Conservation (phyloP, 2,329 filamentous ascomycete species). For the Ceratocystis alfenasii region DNA sequence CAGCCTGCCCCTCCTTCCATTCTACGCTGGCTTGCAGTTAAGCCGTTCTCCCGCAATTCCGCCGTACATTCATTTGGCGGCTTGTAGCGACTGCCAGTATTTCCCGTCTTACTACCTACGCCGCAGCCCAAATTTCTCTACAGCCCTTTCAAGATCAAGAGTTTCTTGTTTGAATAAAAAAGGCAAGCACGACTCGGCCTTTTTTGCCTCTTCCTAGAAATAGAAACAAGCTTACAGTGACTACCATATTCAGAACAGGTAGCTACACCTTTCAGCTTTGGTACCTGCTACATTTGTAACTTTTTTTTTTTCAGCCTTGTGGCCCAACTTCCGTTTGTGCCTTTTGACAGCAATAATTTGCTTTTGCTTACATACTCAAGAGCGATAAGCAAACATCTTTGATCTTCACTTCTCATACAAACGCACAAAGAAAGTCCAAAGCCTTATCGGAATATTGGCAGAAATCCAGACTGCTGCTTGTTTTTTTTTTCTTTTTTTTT, state of each 20-base stretch:
- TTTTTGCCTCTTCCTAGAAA: background rate
- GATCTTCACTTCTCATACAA: background rate
- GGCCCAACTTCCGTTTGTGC: background rate
- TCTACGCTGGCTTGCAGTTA: background rate
- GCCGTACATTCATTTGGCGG: background rate
- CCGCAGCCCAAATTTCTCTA: background rate
- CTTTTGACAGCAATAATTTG: background rate
- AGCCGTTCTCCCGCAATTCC: background rate
- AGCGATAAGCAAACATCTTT: background rate
- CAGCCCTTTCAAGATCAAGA: background rate
- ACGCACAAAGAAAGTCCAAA: background rate
- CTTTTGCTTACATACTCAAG: background rate
- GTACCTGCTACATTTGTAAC: background rate
- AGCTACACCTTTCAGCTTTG: background rate
- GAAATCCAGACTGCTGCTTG: background rate
- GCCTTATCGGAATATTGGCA: background rate
- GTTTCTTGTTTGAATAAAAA: background rate
- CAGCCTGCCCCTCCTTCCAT: background rate
- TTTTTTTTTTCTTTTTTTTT: constrained; percentile 4
- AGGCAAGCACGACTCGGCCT: background rate
- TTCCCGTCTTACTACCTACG: background rate
- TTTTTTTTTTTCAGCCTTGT: constrained; percentile 9
- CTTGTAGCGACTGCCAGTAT: background rate
- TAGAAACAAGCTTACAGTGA: background rate
- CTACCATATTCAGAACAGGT: background rate